phyloP scores from a whole-genome alignment of 2,329 filamentous ascomycete species.

The Bretziella fagacearum region DNA sequence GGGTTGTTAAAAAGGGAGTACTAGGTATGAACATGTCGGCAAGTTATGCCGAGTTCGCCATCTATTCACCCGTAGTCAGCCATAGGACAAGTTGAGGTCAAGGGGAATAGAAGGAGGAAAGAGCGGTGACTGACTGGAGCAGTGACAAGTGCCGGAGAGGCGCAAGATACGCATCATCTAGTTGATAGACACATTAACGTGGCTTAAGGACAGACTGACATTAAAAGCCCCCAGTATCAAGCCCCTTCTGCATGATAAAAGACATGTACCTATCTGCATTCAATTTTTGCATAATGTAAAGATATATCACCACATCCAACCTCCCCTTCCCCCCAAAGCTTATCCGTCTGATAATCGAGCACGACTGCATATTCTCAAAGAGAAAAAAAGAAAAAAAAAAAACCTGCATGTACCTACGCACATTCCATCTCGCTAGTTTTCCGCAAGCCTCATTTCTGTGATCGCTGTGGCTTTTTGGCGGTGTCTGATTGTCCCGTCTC shows the following conservation, averaged over 20 bases:
- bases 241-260: neutral
- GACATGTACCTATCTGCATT: too few species aligned
- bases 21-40: too few species aligned
- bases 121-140: neutral
- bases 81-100: neutral
- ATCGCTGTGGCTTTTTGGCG: slow-evolving; percentile 1
- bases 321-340: neutral
- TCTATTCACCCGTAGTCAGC: neutral
- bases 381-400: too few species aligned
- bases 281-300: too few species aligned
- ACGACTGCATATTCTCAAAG: neutral
- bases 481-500: neutral
- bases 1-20: too few species aligned
- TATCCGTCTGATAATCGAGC: neutral
- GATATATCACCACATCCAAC: neutral
- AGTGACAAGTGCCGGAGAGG: neutral
- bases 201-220: neutral
- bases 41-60: neutral
- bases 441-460: slow-evolving; percentile 1
- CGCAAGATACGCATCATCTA: neutral
- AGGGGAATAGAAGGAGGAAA: neutral
- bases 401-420: slow-evolving; percentile 1
- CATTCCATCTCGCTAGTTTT: slow-evolving; percentile 12
- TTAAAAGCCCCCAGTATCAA: neutral
- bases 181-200: neutral